Base-by-base conservation (phyloP, 2,329 filamentous ascomycete species). In the Hymenoscyphus occultus region DNA sequence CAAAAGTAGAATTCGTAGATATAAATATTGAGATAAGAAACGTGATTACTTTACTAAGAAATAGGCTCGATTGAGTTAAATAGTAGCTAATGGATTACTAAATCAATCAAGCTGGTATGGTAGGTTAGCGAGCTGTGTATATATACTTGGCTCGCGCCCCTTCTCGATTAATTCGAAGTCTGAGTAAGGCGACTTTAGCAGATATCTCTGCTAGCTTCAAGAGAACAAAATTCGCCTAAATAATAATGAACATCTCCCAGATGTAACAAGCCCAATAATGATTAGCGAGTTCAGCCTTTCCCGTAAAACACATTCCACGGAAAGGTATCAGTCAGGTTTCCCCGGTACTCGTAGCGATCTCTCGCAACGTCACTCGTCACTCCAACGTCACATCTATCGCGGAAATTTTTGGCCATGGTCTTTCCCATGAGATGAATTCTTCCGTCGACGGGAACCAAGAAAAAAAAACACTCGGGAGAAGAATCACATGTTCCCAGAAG, bases 241-340 rank as follows among this genome's bases (percentile, higher is more conserved):
- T n/a, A 7, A 7, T 48, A 2, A 13, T 7, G 9, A 19, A 12
- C 19, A 28, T 51, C 22, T 22, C 22, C 19, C 7, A 51, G 45
- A 51, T 2, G 45, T 22, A 19, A 48, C 10, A 3, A 19, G 7
- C 16, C 22, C 45, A 48, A 48, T 19, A 19, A 48, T 48, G 48
- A 4, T 13, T 48, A 35, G 5, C 35, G 35, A 35, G 35, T 35
- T 35, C 22, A 54, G 48, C 48, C 48, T 22, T 54, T 28, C 19
- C 19, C 48, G 48, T 54, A 28, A 54, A 13, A 22, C 48, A 54
- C 48, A 54, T 54, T 54, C 48, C 48, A 54, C 48, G 48, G 48
- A 14, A 28, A 28, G 48, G 22, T 19, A 19, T 28, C 48, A 54
- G 19, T 54, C 48, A 28, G 9, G 13, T 54, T 54, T 54, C 9